Evolutionary conservation across 768 basidiomycete species (phyloP).

Genomic region (Termitomyces sp.): DNA sequence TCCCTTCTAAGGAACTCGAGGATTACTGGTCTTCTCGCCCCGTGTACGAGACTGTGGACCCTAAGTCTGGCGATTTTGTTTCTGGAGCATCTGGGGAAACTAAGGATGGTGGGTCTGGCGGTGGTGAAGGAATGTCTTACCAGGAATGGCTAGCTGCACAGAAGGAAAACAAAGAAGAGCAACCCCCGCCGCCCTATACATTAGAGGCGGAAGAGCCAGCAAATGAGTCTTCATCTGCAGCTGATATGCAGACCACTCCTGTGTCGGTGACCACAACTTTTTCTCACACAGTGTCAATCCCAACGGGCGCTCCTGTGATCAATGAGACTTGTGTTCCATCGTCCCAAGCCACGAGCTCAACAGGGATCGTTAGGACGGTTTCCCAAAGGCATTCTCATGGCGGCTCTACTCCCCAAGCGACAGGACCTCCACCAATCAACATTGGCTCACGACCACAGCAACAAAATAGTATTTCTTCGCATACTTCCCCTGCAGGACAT

Average conservation of each 20-base stretch:
- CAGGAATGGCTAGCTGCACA: constrained; percentile 43
- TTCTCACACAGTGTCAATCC: background rate
- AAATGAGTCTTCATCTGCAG: background rate
- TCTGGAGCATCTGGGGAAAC: constrained; percentile 18
- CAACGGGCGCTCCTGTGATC: constrained; percentile 1
- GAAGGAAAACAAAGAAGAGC: constrained; percentile 40
- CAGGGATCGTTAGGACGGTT: background rate
- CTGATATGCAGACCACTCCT: constrained; percentile 3
- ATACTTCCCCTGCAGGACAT: background rate
- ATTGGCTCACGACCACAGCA: constrained; percentile 13
- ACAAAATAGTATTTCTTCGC: background rate
- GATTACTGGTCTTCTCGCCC: constrained; percentile 71
- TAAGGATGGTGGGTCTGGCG: constrained; percentile 5
- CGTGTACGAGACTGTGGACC: constrained; percentile 41
- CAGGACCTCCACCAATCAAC: constrained; percentile 12
- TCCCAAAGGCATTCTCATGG: background rate
- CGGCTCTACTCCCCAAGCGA: constrained; percentile 4
- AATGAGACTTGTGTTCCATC: background rate
- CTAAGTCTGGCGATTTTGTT: constrained; percentile 22
- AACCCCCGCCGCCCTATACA: constrained; percentile 67
- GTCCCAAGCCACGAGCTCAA: background rate
- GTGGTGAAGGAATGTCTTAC: constrained; percentile 27
- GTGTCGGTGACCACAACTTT: constrained; percentile 5
- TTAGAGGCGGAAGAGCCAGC: constrained; percentile 37
- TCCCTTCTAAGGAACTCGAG: constrained; percentile 65